Conservation (phyloP, 345 rosid species). For the Eucalyptus sideroxylon region DNA sequence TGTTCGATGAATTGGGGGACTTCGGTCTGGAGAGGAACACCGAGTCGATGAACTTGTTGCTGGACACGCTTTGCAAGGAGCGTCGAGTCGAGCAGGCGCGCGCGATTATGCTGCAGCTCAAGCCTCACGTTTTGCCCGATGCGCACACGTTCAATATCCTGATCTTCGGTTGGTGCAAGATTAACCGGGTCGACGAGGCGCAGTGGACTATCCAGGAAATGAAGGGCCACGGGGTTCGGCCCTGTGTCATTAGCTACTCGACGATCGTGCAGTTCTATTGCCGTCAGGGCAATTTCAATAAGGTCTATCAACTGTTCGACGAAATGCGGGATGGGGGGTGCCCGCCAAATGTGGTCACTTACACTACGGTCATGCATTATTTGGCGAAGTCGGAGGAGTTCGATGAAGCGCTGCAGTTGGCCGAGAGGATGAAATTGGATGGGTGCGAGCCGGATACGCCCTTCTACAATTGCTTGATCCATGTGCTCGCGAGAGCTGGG, state of each 20-base stretch:
- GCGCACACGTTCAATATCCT: slow-evolving; percentile 68
- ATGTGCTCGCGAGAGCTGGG: slow-evolving; percentile 54
- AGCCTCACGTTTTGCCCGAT: slow-evolving; percentile 46
- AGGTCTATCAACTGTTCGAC: slow-evolving; percentile 53
- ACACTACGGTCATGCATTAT: slow-evolving; percentile 52
- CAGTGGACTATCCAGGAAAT: slow-evolving; percentile 84
- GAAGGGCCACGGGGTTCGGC: slow-evolving; percentile 59
- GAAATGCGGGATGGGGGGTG: slow-evolving; percentile 55
- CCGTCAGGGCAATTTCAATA: slow-evolving; percentile 12
- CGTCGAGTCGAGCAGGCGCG: slow-evolving; percentile 57
- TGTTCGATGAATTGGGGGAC: slow-evolving; percentile 43
- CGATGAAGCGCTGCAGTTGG: slow-evolving; percentile 44
- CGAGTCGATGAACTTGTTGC: slow-evolving; percentile 62
- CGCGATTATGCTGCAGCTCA: slow-evolving; percentile 39
- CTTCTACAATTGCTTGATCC: slow-evolving; percentile 68
- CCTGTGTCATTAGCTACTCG: slow-evolving; percentile 72
- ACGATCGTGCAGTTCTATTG: slow-evolving; percentile 55
- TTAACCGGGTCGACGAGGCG: slow-evolving; percentile 69
- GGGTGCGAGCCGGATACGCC: slow-evolving; percentile 47
- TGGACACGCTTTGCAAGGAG: slow-evolving; percentile 85
- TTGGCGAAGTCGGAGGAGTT: slow-evolving; percentile 40
- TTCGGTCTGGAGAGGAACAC: slow-evolving; percentile 41
- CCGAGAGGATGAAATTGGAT: slow-evolving; percentile 27
- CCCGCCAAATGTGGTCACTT: slow-evolving; percentile 63
- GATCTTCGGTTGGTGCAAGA: slow-evolving; percentile 84